phyloP scores from a whole-genome alignment of 805 yeast genomes.

The Candida wancherniae region DNA sequence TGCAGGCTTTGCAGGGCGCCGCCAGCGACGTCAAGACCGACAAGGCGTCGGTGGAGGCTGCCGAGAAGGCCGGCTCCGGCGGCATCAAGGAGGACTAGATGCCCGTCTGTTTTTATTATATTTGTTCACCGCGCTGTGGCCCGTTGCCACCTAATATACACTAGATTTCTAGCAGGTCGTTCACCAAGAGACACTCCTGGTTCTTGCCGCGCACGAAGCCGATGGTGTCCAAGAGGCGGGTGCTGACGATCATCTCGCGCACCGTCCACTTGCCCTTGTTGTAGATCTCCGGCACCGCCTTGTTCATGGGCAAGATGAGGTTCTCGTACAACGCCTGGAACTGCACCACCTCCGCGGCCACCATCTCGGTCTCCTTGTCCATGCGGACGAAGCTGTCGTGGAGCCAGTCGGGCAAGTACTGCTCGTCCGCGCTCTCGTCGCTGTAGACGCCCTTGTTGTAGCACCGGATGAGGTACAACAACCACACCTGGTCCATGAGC shows the following conservation, averaged over 20 bases:
- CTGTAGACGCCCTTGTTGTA: constrained; percentile 38
- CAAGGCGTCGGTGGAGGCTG: constrained; percentile 78
- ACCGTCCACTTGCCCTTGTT: constrained; percentile 47
- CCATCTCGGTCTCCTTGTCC: constrained; percentile 33
- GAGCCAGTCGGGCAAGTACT: constrained; percentile 51
- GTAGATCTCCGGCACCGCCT: constrained; percentile 55
- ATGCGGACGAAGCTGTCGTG: constrained; percentile 34
- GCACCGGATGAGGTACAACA: constrained; percentile 61
- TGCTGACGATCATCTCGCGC: constrained; percentile 46
- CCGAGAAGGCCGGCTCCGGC: constrained; percentile 80
- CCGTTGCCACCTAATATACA: no score
- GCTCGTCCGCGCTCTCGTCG: constrained; percentile 25
- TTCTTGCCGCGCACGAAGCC: constrained; percentile 45
- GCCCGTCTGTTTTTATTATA: not conserved
- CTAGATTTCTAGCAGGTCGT: constrained; percentile 4
- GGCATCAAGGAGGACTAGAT: constrained; percentile 82
- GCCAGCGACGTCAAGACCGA: constrained; percentile 63
- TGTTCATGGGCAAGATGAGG: constrained; percentile 44
- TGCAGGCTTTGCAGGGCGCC: constrained; percentile 61
- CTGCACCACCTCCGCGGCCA: constrained; percentile 51
- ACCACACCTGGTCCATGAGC: constrained; percentile 53
- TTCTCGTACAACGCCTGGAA: constrained; percentile 50
- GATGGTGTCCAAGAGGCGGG: constrained; percentile 46
- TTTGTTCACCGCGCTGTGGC: no score
- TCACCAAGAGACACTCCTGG: constrained; percentile 39